Evolutionary conservation across 352 stramenopile species (phyloP).

Genomic region (Phytophthora niederhauseri): DNA sequence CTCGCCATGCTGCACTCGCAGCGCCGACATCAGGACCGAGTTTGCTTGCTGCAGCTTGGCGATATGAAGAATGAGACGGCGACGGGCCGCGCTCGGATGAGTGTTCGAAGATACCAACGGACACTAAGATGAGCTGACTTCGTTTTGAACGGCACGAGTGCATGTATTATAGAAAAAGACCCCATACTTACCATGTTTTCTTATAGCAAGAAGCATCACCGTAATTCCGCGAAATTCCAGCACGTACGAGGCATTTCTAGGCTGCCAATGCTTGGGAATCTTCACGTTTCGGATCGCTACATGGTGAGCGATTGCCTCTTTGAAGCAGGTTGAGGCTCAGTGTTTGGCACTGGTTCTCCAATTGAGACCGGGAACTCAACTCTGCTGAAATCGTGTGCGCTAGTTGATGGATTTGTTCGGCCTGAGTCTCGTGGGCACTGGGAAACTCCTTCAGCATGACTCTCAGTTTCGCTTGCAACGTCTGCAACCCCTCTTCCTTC

Average conservation of each 20-base stretch:
- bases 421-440: not conserved
- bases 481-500: not conserved
- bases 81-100: not conserved
- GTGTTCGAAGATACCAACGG: not conserved
- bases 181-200: not conserved
- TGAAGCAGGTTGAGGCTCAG: not conserved
- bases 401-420: not conserved
- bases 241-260: not conserved
- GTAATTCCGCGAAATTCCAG: not conserved
- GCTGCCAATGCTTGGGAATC: not conserved
- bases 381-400: not conserved
- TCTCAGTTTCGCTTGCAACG: not conserved
- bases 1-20: not conserved
- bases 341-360: constrained; percentile 1
- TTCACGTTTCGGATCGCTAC: not conserved
- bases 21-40: too few species aligned
- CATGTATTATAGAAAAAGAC: not conserved
- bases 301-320: not conserved
- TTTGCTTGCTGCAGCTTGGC: not conserved
- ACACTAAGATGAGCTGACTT: not conserved
- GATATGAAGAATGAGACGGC: not conserved
- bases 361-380: not conserved
- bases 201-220: too few species aligned
- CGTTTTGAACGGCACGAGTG: not conserved
- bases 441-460: not conserved